Base-by-base conservation (phyloP, 805 yeast species). In the Komagataella pastoris region DNA sequence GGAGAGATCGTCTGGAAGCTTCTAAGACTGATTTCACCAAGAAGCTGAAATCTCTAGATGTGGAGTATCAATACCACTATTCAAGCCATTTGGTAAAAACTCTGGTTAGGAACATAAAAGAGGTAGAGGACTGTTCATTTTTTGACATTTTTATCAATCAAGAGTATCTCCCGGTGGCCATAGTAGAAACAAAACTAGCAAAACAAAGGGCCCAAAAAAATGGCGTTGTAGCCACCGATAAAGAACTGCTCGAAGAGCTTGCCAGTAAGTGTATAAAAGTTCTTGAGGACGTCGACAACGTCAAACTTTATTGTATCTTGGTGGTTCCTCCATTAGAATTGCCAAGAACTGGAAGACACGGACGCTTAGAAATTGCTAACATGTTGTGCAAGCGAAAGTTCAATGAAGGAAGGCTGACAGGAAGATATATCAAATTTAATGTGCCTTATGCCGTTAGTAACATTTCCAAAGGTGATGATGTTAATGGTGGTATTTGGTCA, bases 321-420 rank as follows among this genome's bases (percentile, higher is more conserved):
- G 82, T 90, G 2, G 84, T 91, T 1, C 84, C 88, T 23, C 83
- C 86, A 21, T 87, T 87, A 53, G 74, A 89, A 0, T 70, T 93
- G 23, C 97, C 99, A 3, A 78, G 96, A 61, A 83, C 95, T 36
- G 72, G 81, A 60, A 72, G 93, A 57, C 81, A 87, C 64, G 96
- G 96, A 19, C 83, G 97, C 7, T 73, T 88, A 18, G 98, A 93
- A 58, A 85, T 93, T 55, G 98, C 98, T 0, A 93, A 90, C 58
- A 87, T 81, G 85, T 75, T 81, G 59, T 88, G 86, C 66, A 87
- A 83, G 60, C 79, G 82, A 56, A 76, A 79, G 57, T 89, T 89
- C 61, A 71, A 81, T 46, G 85, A 81, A 56, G 98, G 98, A 2
- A 72, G 76, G n/a, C 68, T 93, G 19, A 74, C 79, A n/a, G 82